A percentile compares a stretch with the other conserved stretches of the same genome.
These are phyloP conservation scores for Aspergillus nanangensis DNA, from an alignment of 495 filamentous ascomycete species.

Conservation along the genomic window DNA sequence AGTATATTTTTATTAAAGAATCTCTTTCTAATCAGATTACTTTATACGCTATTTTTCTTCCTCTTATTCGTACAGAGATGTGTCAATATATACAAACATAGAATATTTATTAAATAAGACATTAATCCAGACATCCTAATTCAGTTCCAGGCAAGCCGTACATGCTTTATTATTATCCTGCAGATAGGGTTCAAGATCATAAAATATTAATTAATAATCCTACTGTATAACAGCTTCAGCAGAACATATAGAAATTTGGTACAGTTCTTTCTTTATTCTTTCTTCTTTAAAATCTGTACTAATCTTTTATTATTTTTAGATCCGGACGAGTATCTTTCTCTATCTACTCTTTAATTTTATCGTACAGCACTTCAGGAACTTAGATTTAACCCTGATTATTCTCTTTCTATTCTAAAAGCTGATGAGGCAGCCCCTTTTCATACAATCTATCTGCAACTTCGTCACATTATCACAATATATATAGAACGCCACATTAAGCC, in stretches of 20 bases:
- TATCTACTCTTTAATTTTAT: background rate
- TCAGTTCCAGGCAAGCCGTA: slow-evolving; percentile 14
- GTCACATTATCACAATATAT: background rate
- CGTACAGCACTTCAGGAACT: background rate
- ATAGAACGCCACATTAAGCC: background rate
- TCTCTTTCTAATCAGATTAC: slow-evolving; percentile 12
- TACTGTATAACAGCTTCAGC: slow-evolving; percentile 3
- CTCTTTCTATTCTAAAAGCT: background rate
- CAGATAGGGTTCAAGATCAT: slow-evolving; percentile 9
- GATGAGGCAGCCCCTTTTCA: background rate
- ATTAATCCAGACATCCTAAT: slow-evolving; percentile 12
- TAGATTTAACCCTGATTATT: slow-evolving; percentile 1
- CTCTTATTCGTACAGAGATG: slow-evolving; percentile 12
- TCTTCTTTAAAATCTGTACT: no score
- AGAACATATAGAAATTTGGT: slow-evolving; percentile 3
- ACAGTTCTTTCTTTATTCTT: background rate
- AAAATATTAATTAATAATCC: slow-evolving; percentile 5
- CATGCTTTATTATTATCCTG: slow-evolving; percentile 14
- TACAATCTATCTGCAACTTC: slow-evolving; percentile 6
- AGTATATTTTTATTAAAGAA: slow-evolving; percentile 3
- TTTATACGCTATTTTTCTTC: slow-evolving; percentile 15
- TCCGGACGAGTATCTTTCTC: slow-evolving; percentile 5
- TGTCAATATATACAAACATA: slow-evolving; percentile 10
- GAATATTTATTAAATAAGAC: slow-evolving; percentile 14
- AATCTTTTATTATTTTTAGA: background rate